Evolutionary conservation across 176 grass and related monocot species (phyloP).

Genomic region (Bonia amplexicaulis): DNA sequence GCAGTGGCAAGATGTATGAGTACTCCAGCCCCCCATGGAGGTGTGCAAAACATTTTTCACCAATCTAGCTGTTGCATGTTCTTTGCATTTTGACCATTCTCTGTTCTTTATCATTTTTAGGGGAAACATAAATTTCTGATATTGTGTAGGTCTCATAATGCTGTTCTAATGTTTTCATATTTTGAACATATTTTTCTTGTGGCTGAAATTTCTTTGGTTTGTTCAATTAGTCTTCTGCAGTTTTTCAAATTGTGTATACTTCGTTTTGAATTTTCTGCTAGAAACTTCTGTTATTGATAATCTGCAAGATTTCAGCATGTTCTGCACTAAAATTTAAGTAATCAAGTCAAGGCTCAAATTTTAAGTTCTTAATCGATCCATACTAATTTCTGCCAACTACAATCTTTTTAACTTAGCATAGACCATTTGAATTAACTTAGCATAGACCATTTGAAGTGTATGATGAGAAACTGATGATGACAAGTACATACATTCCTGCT

Average conservation of each 20-base stretch:
- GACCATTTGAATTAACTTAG: background rate
- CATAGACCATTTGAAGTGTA: background rate
- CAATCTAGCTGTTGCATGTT: background rate
- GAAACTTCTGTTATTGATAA: background rate
- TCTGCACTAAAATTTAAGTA: background rate
- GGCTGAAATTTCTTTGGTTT: background rate
- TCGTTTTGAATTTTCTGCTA: background rate
- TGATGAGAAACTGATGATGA: background rate
- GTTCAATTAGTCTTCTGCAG: background rate
- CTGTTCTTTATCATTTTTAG: background rate
- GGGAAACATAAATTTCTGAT: background rate
- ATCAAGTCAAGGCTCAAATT: background rate
- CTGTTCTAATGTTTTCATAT: background rate
- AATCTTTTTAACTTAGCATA: background rate
- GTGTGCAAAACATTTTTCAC: constrained; percentile 19
- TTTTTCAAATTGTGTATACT: background rate
- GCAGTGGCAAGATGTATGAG: constrained; percentile 71
- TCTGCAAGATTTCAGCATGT: background rate
- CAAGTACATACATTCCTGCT: background rate
- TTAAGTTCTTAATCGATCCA: background rate
- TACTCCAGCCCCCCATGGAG: constrained; percentile 69
- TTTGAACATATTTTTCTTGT: background rate
- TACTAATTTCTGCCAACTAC: background rate
- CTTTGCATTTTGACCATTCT: background rate
- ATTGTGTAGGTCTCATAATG: background rate